phyloP scores from a whole-genome alignment of 331 rosid species.

The Quercus lobata region DNA sequence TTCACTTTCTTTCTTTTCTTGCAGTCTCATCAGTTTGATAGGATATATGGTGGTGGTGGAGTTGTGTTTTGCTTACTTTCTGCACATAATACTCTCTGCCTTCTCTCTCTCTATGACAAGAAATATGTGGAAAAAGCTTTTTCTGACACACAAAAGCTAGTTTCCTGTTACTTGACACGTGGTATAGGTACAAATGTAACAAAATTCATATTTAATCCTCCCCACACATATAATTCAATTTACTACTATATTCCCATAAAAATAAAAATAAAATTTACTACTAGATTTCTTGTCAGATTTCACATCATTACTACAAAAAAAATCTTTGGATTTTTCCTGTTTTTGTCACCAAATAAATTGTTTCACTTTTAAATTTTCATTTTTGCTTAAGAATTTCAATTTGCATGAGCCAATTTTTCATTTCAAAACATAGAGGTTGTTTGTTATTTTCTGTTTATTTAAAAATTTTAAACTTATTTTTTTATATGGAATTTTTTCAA shows the following conservation, averaged over 20 bases:
- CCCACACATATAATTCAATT: background rate
- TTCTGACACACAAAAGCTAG: slow-evolving; percentile 38
- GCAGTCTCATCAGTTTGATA: background rate
- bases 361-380: too few species aligned
- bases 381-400: too few species aligned
- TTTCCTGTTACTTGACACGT: slow-evolving; percentile 34
- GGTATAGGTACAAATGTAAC: background rate
- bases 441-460: too few species aligned
- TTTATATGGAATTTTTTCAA: too few species aligned
- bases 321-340: too few species aligned
- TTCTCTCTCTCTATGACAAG: slow-evolving; percentile 16
- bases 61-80: slow-evolving; percentile 4
- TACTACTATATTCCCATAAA: background rate
- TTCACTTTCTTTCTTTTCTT: background rate
- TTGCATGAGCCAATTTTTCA: too few species aligned
- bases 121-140: slow-evolving; percentile 18
- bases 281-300: background rate
- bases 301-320: too few species aligned
- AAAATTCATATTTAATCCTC: background rate
- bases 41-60: slow-evolving; percentile 12
- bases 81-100: slow-evolving; percentile 21
- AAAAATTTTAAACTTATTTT: too few species aligned
- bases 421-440: too few species aligned
- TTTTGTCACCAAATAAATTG: too few species aligned
- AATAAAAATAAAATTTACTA: background rate